Evolutionary conservation across 139 green algal genomes (phyloP), one percentile per base, ranked within the genome.

Genomic region (Micromonas pusilla): DNA sequence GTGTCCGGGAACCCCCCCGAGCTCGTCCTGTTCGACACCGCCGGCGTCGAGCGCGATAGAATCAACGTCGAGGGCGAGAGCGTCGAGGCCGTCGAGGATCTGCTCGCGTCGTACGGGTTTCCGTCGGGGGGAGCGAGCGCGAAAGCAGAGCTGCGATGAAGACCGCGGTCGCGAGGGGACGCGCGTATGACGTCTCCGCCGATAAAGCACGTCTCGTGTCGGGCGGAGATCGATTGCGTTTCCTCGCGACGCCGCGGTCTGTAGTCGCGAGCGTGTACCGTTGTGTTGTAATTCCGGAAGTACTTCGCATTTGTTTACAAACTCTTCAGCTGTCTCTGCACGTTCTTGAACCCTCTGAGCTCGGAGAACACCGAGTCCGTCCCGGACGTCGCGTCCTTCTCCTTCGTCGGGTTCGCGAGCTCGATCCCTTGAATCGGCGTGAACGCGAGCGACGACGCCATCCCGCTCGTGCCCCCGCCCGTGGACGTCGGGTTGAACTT

Each of bases 371-470:
- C 54, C 1, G 72, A 78, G n/a, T 78, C 72, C 21, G 72, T 78
- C 1, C 72, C 72, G 21, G 31, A 54, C 16, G 28, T 23, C 20
- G 28, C 34, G 25, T 32, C n/a, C 30, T 78, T 70, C 0, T 31
- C 20, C 5, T 9, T 6, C 19, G 60, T 78, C 30, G 77, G 77
- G 62, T 81, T 81, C 28, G 79, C 77, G 2, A 81, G 52, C 67
- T 81, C 77, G 77, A 81, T 81, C 5, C 77, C 77, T 77, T 81
- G 77, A 34, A 81, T 75, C 31, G 77, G 77, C 28, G 77, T 81
- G 65, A 81, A 81, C 9, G 77, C 77, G 1, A 81, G 52, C 1
- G 32, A 68, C 23, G 77, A 81, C 1, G 66, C 32, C 63, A 78
- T 38, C 20, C 77, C 77, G 53, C 32, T 57, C 20, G 33, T 70